phyloP scores from a whole-genome alignment of 257 asterid species.

The Gardenia jasminoides region DNA sequence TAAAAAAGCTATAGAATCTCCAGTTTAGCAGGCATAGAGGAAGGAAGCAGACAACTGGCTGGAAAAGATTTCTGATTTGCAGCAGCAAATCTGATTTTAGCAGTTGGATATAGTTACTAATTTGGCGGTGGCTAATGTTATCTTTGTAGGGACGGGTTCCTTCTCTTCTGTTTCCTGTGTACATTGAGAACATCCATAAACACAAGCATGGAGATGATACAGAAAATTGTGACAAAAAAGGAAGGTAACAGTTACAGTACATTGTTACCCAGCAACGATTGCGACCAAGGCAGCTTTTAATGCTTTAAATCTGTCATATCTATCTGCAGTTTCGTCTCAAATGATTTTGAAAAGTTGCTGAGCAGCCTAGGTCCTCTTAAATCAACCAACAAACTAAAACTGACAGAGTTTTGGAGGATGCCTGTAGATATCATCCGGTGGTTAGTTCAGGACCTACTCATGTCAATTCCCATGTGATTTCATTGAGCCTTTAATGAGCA shows the following conservation, averaged over 20 bases:
- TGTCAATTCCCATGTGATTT: background rate
- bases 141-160: slow-evolving; percentile 53
- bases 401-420: slow-evolving; percentile 55
- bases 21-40: too few species aligned
- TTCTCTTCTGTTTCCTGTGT: slow-evolving; percentile 54
- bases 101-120: too few species aligned
- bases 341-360: slow-evolving; percentile 48
- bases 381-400: slow-evolving; percentile 47
- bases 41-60: too few species aligned
- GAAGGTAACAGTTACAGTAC: slow-evolving; percentile 36
- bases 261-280: too few species aligned
- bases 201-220: slow-evolving; percentile 60
- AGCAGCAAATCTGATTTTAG: background rate
- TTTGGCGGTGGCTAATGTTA: background rate
- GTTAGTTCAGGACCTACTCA: background rate
- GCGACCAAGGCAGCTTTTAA: background rate
- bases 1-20: background rate
- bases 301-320: background rate
- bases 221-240: slow-evolving; percentile 48
- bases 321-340: slow-evolving; percentile 42
- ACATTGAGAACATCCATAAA: slow-evolving; percentile 50
- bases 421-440: slow-evolving; percentile 39
- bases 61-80: background rate
- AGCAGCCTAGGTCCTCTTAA: slow-evolving; percentile 41
- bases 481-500: background rate